Conservation (phyloP, 1,139 yeast species). For the Yarrowia galli region DNA sequence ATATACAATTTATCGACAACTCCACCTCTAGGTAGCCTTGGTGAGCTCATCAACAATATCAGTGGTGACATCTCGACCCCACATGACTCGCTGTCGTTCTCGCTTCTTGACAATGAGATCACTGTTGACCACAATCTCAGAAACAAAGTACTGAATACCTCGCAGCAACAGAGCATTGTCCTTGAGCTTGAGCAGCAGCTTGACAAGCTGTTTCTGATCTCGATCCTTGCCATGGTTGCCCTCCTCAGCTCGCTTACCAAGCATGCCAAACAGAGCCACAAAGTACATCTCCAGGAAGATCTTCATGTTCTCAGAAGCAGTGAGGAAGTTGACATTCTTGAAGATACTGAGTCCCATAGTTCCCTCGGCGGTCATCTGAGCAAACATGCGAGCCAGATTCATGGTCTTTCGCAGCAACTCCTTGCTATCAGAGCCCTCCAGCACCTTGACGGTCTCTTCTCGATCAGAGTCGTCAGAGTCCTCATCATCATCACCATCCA, state of each 20-base stretch:
- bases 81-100: conserved; percentile 67
- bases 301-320: conserved; percentile 68
- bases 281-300: conserved; percentile 77
- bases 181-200: conserved; percentile 61
- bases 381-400: conserved; percentile 82
- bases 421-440: conserved; percentile 55
- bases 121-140: conserved; percentile 56
- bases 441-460: conserved; percentile 55
- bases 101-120: conserved; percentile 59
- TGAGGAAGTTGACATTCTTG: conserved; percentile 75
- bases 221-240: conserved; percentile 50
- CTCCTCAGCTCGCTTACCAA: conserved; percentile 65
- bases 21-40: background rate
- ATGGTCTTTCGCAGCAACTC: conserved; percentile 64
- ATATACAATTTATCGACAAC: background rate
- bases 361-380: conserved; percentile 74
- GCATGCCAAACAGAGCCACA: conserved; percentile 67
- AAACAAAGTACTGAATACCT: conserved; percentile 76
- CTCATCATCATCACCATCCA: conserved; percentile 62
- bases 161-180: conserved; percentile 70
- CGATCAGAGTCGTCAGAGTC: conserved; percentile 53
- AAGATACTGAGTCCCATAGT: conserved; percentile 74
- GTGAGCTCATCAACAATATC: conserved; percentile 38
- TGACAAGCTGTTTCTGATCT: conserved; percentile 63
- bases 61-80: conserved; percentile 63